Evolutionary conservation across 1,139 yeast genomes (phyloP).

Genomic region (Debaryomyces fabryi): DNA sequence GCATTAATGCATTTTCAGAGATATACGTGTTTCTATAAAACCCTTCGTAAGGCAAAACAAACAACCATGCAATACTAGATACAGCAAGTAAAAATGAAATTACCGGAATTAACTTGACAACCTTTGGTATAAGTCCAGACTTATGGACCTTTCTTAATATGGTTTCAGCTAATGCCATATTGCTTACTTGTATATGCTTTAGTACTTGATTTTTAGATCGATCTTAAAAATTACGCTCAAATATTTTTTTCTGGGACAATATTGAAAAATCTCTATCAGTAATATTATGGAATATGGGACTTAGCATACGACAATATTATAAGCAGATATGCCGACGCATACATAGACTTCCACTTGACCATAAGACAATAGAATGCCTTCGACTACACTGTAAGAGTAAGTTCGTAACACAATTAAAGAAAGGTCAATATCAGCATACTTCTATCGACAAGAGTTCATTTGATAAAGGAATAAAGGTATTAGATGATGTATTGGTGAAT

Average conservation of each 20-base stretch:
- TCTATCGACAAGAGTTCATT: slow-evolving; percentile 17
- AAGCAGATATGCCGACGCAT: slow-evolving; percentile 23
- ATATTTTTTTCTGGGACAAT: slow-evolving; percentile 4
- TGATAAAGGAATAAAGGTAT: slow-evolving; percentile 13
- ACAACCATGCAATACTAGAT: slow-evolving; percentile 67
- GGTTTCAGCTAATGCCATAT: slow-evolving; percentile 64
- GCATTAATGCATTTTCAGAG: slow-evolving; percentile 95
- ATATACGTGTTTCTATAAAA: slow-evolving; percentile 82
- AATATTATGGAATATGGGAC: not conserved
- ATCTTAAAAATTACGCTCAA: not conserved
- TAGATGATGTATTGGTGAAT: slow-evolving; percentile 31
- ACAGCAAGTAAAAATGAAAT: slow-evolving; percentile 64
- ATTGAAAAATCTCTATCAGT: not conserved
- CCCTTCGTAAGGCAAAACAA: slow-evolving; percentile 77
- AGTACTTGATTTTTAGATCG: not conserved
- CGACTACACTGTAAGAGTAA: slow-evolving; percentile 7
- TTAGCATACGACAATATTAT: slow-evolving; percentile 12
- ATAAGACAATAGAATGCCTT: not conserved
- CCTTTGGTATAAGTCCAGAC: slow-evolving; percentile 60
- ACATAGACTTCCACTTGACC: slow-evolving; percentile 20
- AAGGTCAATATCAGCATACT: slow-evolving; percentile 4
- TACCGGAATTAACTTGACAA: slow-evolving; percentile 59
- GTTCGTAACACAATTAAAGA: slow-evolving; percentile 13
- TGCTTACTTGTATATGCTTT: not conserved
- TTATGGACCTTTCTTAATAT: slow-evolving; percentile 55